Percentiles rank a stretch among this genome's conserved stretches.
Evolutionary conservation across 176 grass and related monocot genomes (phyloP).

Genomic region (Carex parvula): DNA sequence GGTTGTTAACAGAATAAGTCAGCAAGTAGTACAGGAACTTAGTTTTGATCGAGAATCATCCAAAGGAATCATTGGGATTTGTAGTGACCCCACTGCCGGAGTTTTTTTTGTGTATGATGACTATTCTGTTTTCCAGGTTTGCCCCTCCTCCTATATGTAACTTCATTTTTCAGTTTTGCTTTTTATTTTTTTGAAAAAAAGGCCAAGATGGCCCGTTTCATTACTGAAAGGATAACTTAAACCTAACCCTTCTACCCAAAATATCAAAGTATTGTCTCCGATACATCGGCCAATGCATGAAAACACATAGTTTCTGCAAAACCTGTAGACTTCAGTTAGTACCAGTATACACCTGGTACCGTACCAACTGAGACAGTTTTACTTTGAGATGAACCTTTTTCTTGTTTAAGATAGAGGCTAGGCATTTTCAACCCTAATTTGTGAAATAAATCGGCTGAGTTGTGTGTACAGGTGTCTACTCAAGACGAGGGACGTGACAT

Average conservation of each 20-base stretch:
- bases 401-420: not conserved
- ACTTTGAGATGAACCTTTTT: too few relatives aligned
- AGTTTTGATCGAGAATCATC: slow-evolving; percentile 74
- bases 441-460: slow-evolving; percentile 27
- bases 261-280: too few relatives aligned
- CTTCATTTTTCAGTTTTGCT: slow-evolving; percentile 1
- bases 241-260: too few relatives aligned
- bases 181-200: too few relatives aligned
- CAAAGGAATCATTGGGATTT: slow-evolving; percentile 84
- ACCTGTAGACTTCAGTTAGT: too few relatives aligned
- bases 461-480: slow-evolving; percentile 58
- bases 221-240: too few relatives aligned
- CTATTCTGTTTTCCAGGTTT: slow-evolving; percentile 94
- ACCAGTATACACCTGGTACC: too few relatives aligned
- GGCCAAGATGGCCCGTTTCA: too few relatives aligned
- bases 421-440: not conserved
- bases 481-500: slow-evolving; percentile 89
- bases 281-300: too few relatives aligned
- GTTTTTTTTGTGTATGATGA: slow-evolving; percentile 93
- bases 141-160: slow-evolving; percentile 22
- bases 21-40: slow-evolving; percentile 78
- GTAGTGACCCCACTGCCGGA: slow-evolving; percentile 82
- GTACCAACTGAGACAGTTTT: too few relatives aligned
- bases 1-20: slow-evolving; percentile 97
- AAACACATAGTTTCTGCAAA: too few relatives aligned